Conservation (phyloP, 179 eudicot genomes). For the Sideroxylon spinosum region DNA sequence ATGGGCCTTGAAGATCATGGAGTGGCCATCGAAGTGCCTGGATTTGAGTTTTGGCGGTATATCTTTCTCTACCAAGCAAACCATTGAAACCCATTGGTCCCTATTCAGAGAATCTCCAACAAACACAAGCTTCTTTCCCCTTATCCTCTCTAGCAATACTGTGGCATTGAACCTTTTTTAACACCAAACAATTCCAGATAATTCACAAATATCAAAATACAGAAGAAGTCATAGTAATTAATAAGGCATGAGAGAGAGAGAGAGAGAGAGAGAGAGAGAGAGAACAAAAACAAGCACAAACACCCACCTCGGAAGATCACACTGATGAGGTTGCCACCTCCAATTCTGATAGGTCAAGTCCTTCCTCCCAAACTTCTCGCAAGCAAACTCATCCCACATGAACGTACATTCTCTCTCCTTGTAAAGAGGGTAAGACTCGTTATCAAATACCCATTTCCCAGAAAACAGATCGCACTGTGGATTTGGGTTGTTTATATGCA, state of each 20-base stretch:
- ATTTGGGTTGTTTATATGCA: neutral
- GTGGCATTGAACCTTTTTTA: slow-evolving; percentile 60
- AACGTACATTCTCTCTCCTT: slow-evolving; percentile 49
- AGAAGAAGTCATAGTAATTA: neutral
- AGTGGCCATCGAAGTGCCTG: slow-evolving; percentile 55
- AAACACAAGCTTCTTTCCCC: slow-evolving; percentile 74
- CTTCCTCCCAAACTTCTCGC: slow-evolving; percentile 58
- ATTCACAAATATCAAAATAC: neutral
- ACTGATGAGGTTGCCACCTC: slow-evolving; percentile 77
- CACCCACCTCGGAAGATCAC: slow-evolving; percentile 66
- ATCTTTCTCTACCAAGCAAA: slow-evolving; percentile 63
- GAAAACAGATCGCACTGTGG: slow-evolving; percentile 42
- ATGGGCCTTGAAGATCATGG: slow-evolving; percentile 57
- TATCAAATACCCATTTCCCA: slow-evolving; percentile 67
- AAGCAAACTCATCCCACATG: slow-evolving; percentile 51
- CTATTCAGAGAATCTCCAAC: slow-evolving; percentile 87
- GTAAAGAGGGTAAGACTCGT: slow-evolving; percentile 46
- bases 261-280: slow-evolving; percentile 1
- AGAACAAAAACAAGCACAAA: neutral
- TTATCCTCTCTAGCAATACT: slow-evolving; percentile 63
- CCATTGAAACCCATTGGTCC: slow-evolving; percentile 91
- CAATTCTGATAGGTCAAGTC: slow-evolving; percentile 54
- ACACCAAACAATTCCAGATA: neutral
- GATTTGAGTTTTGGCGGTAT: slow-evolving; percentile 48
- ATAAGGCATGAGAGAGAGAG: neutral